Conservation (phyloP, 257 asterid genomes). For the Lycium ferocissimum region DNA sequence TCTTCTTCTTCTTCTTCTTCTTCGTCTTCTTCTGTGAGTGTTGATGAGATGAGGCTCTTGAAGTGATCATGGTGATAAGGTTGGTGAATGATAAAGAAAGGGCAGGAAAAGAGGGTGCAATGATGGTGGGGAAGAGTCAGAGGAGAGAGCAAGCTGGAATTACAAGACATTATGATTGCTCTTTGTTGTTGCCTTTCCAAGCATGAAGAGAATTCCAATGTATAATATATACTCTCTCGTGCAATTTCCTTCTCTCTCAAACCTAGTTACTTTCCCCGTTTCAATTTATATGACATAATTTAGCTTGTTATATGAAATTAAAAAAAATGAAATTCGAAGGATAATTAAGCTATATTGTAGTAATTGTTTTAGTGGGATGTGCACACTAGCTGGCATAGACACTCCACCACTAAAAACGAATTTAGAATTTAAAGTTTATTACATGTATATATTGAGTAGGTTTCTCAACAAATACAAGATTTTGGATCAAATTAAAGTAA, state of each 20-base stretch:
- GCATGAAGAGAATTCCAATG: slow-evolving; percentile 24
- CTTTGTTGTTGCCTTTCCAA: slow-evolving; percentile 32
- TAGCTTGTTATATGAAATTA: background rate
- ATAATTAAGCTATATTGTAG: too few relatives aligned
- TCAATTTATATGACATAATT: background rate
- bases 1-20: background rate
- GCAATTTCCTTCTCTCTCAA: background rate
- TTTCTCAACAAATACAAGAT: background rate
- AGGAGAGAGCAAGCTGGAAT: slow-evolving; percentile 29
- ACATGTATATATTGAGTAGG: too few relatives aligned
- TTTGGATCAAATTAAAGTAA: too few relatives aligned
- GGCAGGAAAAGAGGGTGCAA: background rate
- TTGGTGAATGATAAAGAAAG: slow-evolving; percentile 25
- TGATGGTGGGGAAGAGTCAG: slow-evolving; percentile 28
- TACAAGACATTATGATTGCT: slow-evolving; percentile 33
- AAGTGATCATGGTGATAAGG: slow-evolving; percentile 24
- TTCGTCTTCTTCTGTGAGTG: slow-evolving; percentile 13
- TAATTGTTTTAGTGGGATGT: too few relatives aligned
- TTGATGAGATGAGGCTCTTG: slow-evolving; percentile 10
- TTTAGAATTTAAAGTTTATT: too few relatives aligned
- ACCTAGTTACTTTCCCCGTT: background rate
- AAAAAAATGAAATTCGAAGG: too few relatives aligned
- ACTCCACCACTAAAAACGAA: background rate
- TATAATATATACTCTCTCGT: background rate
- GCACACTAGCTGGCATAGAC: background rate